Evolutionary conservation across 768 basidiomycete species (phyloP).

Genomic region (Melanogaster broomeanus): DNA sequence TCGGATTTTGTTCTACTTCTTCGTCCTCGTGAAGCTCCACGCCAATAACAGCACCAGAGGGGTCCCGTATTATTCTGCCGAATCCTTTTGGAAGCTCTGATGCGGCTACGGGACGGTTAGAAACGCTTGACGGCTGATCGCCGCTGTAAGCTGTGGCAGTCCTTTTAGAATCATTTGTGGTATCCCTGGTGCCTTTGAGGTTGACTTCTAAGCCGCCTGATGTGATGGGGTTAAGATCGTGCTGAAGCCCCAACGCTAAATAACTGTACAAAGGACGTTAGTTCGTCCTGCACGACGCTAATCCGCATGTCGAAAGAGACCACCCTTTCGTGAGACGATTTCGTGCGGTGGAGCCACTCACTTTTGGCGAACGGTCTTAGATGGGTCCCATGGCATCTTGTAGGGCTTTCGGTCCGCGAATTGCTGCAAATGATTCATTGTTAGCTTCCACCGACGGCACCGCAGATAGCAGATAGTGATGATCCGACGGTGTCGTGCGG

Average conservation of each 20-base stretch:
- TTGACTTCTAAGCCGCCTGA: constrained; percentile 68
- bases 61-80: constrained; percentile 83
- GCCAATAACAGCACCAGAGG: constrained; percentile 69
- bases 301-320: too few relatives aligned
- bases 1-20: constrained; percentile 27
- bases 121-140: not conserved
- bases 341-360: constrained; percentile 43
- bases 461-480: not conserved
- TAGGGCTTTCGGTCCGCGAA: constrained; percentile 78
- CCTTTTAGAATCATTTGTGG: not conserved
- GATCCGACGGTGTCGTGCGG: not conserved
- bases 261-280: constrained; percentile 51
- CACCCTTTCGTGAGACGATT: not conserved
- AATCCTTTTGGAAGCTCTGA: constrained; percentile 57
- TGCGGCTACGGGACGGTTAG: constrained; percentile 19
- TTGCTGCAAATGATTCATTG: constrained; percentile 44
- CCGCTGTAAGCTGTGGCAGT: not conserved
- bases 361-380: constrained; percentile 92
- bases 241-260: constrained; percentile 70
- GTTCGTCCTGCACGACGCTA: not conserved
- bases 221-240: constrained; percentile 64
- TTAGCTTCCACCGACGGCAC: constrained; percentile 8
- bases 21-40: constrained; percentile 64
- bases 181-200: not conserved
- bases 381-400: constrained; percentile 87